A percentile compares a stretch with the other conserved stretches of the same genome.
phyloP scores from a whole-genome alignment of 31 red algal genomes.

The Asparagopsis taxiformis region DNA sequence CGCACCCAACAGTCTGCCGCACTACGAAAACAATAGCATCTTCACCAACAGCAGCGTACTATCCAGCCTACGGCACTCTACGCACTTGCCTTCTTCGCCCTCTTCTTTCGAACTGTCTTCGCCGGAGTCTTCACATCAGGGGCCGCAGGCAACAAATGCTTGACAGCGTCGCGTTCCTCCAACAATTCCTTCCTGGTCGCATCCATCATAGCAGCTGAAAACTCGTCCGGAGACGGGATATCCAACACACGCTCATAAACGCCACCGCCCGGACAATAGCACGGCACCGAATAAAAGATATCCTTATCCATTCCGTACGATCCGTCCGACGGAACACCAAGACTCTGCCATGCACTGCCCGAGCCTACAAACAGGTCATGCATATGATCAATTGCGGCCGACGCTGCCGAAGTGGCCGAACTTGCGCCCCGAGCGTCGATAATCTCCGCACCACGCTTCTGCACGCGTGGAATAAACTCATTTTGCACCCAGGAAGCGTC shows the following conservation, averaged over 20 bases:
- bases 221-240: constrained; percentile 75
- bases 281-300: constrained; percentile 87
- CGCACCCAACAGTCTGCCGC: background rate
- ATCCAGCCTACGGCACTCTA: background rate
- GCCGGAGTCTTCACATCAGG: constrained; percentile 6
- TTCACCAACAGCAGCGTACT: too few species aligned
- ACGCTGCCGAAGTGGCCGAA: constrained; percentile 91
- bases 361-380: constrained; percentile 73
- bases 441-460: constrained; percentile 96
- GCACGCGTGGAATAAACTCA: constrained; percentile 92
- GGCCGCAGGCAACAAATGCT: constrained; percentile 74
- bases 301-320: constrained; percentile 90
- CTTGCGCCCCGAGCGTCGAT: constrained; percentile 94
- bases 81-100: constrained; percentile 49
- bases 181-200: constrained; percentile 83
- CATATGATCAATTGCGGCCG: constrained; percentile 91
- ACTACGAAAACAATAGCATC: constrained; percentile 30
- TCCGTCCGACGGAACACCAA: constrained; percentile 86
- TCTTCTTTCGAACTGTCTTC: constrained; percentile 46
- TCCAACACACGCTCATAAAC: constrained; percentile 51
- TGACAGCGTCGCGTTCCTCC: constrained; percentile 90
- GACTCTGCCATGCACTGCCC: constrained; percentile 58
- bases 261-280: constrained; percentile 58
- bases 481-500: constrained; percentile 78
- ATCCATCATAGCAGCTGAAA: constrained; percentile 87